These are phyloP conservation scores for Marchantia polymorpha DNA, from an alignment of 225 moss, liverwort and hornwort species.

Conservation along the genomic window DNA sequence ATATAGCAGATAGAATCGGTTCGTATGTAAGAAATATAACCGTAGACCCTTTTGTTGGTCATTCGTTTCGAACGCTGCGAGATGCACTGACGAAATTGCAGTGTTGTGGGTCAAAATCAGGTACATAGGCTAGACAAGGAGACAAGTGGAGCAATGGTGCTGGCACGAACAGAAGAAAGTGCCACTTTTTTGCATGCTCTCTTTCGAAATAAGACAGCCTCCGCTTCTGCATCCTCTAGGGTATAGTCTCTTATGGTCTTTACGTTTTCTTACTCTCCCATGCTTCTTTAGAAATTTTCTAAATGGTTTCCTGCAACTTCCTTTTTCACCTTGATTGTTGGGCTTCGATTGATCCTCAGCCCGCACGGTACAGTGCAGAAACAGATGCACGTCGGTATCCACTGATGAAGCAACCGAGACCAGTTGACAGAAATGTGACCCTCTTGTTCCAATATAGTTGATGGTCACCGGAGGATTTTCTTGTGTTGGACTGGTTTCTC, in stretches of 20 bases:
- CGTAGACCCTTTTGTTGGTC: not conserved
- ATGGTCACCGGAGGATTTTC: too few species aligned
- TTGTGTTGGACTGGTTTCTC: too few species aligned
- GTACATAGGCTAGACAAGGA: constrained; percentile 97
- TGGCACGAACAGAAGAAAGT: constrained; percentile 80
- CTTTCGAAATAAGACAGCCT: constrained; percentile 69
- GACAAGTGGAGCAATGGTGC: constrained; percentile 81
- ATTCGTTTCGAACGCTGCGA: not conserved
- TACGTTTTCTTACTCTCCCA: not conserved
- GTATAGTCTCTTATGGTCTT: not conserved
- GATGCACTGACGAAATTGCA: not conserved
- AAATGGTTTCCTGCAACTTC: too few species aligned
- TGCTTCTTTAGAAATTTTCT: not conserved
- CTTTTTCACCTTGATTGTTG: too few species aligned
- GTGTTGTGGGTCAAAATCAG: constrained; percentile 28
- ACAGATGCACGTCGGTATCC: too few species aligned
- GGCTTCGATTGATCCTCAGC: too few species aligned
- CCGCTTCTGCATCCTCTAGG: constrained; percentile 5
- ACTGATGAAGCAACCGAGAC: too few species aligned
- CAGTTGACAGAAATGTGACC: too few species aligned
- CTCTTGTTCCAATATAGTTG: too few species aligned
- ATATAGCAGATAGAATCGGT: not conserved
- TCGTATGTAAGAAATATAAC: not conserved
- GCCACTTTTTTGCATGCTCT: constrained; percentile 78
- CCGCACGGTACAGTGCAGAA: too few species aligned